Percentiles rank a stretch among this genome's conserved stretches.
Conservation (phyloP, 257 asterid species). For the Perilla frutescens region DNA sequence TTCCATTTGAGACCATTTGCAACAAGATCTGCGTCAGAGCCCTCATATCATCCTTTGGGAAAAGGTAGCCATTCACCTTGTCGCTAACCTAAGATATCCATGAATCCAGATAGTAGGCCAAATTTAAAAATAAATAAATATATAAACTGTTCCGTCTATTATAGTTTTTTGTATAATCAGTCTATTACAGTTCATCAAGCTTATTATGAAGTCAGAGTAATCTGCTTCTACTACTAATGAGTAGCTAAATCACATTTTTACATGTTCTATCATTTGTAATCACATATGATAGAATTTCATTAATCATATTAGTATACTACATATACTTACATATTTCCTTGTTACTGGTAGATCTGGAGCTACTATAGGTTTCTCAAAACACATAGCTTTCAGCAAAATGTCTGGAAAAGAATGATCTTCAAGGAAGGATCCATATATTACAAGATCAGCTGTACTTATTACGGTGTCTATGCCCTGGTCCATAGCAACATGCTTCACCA, state of each 20-base stretch:
- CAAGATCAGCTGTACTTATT: constrained; percentile 66
- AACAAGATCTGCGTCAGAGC: constrained; percentile 56
- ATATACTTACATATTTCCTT: constrained; percentile 72
- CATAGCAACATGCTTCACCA: constrained; percentile 58
- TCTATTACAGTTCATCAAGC: constrained; percentile 18
- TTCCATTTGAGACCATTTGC: constrained; percentile 78
- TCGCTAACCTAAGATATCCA: constrained; percentile 63
- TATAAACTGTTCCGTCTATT: background rate
- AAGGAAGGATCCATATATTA: constrained; percentile 83
- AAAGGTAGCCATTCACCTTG: constrained; percentile 78
- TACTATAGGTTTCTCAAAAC: constrained; percentile 73
- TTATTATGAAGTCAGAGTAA: background rate
- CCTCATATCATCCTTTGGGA: constrained; percentile 59
- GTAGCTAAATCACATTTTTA: background rate
- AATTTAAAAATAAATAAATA: constrained; percentile 22
- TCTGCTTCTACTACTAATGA: constrained; percentile 10
- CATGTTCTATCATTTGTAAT: constrained; percentile 1
- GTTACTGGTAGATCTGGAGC: constrained; percentile 81
- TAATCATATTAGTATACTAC: constrained; percentile 4
- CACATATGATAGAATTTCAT: background rate
- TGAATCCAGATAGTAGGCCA: constrained; percentile 40
- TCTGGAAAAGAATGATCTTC: constrained; percentile 81
- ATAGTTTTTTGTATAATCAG: background rate
- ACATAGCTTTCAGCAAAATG: constrained; percentile 84
- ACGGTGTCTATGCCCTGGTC: constrained; percentile 53